Conservation (phyloP, 208 protist genomes). For the Naegleria gruberi region DNA sequence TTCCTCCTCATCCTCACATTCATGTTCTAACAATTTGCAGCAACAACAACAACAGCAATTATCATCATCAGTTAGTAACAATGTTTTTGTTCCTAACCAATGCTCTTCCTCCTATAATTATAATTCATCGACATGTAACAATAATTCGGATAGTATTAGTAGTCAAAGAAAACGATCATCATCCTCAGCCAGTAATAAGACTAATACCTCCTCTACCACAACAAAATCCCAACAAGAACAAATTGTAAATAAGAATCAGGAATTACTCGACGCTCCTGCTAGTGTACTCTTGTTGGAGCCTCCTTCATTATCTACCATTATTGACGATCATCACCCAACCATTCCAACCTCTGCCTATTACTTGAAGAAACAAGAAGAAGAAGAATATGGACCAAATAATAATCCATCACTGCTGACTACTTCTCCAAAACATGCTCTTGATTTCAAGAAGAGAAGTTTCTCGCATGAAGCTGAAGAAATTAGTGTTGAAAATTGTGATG, state of each 20-base stretch:
- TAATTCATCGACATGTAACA: not conserved
- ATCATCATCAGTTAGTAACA: not conserved
- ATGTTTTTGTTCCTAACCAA: too few relatives aligned
- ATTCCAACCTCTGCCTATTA: not conserved
- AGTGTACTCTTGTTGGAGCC: not conserved
- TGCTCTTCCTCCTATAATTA: too few relatives aligned
- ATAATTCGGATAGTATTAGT: not conserved
- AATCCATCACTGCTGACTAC: not conserved
- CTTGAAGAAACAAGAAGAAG: not conserved
- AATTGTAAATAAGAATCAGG: too few relatives aligned
- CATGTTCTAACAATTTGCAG: not conserved
- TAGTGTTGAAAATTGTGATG: too few relatives aligned
- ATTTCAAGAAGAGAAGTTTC: not conserved
- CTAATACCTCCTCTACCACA: not conserved
- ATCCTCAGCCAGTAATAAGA: not conserved
- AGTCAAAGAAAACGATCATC: not conserved
- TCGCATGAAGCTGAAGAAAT: not conserved
- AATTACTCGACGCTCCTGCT: not conserved
- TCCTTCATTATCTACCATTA: not conserved
- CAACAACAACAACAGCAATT: not conserved
- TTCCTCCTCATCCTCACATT: too few relatives aligned
- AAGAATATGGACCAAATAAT: not conserved
- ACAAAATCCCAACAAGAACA: too few relatives aligned
- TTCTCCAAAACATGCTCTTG: not conserved
- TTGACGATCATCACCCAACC: not conserved